Conservation (phyloP, 2,329 filamentous ascomycete genomes). For the Botryotinia globosa region DNA sequence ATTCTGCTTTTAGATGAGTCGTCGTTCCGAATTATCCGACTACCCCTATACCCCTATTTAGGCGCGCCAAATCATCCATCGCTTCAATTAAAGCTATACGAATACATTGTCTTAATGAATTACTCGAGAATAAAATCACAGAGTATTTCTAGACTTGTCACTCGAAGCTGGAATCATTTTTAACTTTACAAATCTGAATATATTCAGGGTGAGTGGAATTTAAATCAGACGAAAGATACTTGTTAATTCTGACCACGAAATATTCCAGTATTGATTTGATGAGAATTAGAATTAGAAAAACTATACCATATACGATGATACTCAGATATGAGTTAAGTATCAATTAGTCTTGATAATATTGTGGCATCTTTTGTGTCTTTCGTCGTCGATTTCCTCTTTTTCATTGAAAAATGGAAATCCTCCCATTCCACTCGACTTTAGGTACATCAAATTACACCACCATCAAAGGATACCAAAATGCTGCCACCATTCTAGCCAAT, state of each 20-base stretch:
- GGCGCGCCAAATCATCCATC: background rate
- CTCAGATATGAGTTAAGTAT: background rate
- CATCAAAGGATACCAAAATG: background rate
- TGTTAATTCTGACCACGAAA: too few relatives aligned
- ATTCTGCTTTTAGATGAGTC: background rate
- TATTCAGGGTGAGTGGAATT: background rate
- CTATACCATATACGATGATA: accelerated
- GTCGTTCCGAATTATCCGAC: background rate
- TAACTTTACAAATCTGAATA: background rate
- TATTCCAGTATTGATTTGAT: background rate
- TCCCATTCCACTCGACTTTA: background rate
- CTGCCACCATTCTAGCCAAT: background rate
- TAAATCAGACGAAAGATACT: background rate
- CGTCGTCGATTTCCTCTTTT: background rate
- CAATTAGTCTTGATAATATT: background rate
- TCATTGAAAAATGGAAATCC: background rate
- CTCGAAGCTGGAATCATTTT: background rate
- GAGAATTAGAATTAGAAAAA: background rate
- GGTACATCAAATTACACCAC: background rate
- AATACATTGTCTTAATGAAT: background rate
- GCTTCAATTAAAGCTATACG: background rate
- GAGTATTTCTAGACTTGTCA: background rate
- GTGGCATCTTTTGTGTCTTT: background rate
- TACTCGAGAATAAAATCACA: background rate
- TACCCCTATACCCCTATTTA: background rate